Evolutionary conservation across 2,329 filamentous ascomycete genomes (phyloP), one percentile per base, ranked within the genome.

Genomic region (Botrytis cinerea): DNA sequence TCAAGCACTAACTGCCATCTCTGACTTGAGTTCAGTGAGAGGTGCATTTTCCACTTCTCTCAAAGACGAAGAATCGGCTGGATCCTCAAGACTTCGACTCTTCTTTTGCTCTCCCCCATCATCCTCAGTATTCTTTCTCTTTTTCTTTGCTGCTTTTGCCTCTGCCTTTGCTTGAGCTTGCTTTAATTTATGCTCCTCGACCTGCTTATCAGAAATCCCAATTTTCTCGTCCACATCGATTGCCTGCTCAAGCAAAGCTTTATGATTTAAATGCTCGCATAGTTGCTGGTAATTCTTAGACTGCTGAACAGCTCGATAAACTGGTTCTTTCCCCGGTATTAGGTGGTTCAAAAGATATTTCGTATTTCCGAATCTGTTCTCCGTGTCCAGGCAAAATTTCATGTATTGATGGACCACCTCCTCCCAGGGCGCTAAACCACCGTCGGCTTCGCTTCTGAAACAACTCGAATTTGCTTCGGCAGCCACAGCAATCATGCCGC

Each of bases 401-500:
- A 98, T 81, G 81, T 97, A 98, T 76, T 91, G 87, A 75, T 89
- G 87, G 4, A 93, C 92, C 1, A 97, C 90, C 68, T 95, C 91
- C 74, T 86, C 84, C 95, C 95, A 98, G 1, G 87, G 85, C 0
- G 89, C 87, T 48, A 91, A 80, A 1, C 93, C 94, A 18, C 94
- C 94, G 59, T 93, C 88, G 1, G 86, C 87, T 54, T 87, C 83
- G 1, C 87, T 82, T 57, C 92, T 88, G 85, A 99, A 99, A 79
- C 93, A 95, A 76, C 93, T 97, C 4, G 94, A 89, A 80, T 99
- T 99, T 76, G 91, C 89, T 84, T 99, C 96, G 1, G 96, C 96
- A 5, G 93, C 88, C 4, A 94, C 96, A 16, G 96, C 96, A 79
- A 99, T 98, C 96, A 99, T 99, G 75, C 93, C 96, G 9, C 95